phyloP scores from a whole-genome alignment of 768 basidiomycete species.

The Lentinula sp. region DNA sequence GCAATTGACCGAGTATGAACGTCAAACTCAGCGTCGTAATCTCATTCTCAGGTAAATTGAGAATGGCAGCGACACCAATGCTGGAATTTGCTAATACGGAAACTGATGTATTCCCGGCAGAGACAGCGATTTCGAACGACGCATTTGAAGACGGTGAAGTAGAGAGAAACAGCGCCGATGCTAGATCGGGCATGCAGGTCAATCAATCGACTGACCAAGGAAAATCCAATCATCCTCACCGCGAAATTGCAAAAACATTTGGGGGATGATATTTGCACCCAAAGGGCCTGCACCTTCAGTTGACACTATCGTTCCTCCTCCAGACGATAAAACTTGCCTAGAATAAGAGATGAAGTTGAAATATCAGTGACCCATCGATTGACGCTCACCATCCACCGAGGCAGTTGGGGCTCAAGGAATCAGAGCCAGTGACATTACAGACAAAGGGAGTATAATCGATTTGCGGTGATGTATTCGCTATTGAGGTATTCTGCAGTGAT shows the following conservation, averaged over 20 bases:
- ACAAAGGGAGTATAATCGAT: constrained; percentile 44
- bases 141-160: constrained; percentile 43
- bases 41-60: constrained; percentile 32
- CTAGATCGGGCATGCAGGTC: constrained; percentile 17
- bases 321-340: constrained; percentile 22
- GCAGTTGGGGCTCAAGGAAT: constrained; percentile 23
- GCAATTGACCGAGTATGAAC: constrained; percentile 20
- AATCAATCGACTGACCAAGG: neutral
- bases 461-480: constrained; percentile 30
- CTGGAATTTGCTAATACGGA: constrained; percentile 35
- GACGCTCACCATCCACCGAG: constrained; percentile 38
- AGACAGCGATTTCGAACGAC: constrained; percentile 45
- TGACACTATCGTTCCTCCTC: constrained; percentile 20
- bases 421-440: constrained; percentile 25
- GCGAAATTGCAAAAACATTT: constrained; percentile 51
- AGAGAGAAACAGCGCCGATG: constrained; percentile 36
- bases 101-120: constrained; percentile 27
- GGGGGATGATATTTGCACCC: constrained; percentile 41
- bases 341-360: neutral
- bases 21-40: constrained; percentile 38
- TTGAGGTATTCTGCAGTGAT: constrained; percentile 27
- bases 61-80: constrained; percentile 28
- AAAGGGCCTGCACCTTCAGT: constrained; percentile 39
- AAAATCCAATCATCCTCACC: constrained; percentile 25
- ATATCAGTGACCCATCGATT: neutral